Conservation (phyloP, 2,329 filamentous ascomycete species). For the Karstenula rhodostoma region DNA sequence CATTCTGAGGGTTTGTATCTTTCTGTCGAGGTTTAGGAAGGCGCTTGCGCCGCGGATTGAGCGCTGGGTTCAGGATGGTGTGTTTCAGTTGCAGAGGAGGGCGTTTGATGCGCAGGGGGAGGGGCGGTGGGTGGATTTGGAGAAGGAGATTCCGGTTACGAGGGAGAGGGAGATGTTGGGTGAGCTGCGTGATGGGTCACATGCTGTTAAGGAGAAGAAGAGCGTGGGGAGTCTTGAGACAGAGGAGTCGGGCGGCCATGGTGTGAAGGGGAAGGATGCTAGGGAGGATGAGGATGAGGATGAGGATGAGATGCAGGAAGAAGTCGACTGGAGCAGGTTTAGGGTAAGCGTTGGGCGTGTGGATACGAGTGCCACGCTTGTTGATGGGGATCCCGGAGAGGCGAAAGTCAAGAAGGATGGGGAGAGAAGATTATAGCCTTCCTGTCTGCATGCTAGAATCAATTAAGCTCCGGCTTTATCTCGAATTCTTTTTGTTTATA, state of each 20-base stretch:
- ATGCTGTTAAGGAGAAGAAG: not conserved
- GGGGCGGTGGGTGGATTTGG: conserved; percentile 23
- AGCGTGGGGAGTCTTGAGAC: not conserved
- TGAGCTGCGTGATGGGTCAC: conserved; percentile 10
- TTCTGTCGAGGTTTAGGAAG: conserved; percentile 20
- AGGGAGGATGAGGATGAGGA: too few species aligned
- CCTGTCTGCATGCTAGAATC: not conserved
- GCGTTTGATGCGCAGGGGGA: conserved; percentile 31
- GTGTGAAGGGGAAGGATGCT: not conserved
- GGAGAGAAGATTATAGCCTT: not conserved
- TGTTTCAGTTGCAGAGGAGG: conserved; percentile 36
- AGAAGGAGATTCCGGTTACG: conserved; percentile 29
- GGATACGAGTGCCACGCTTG: conserved; percentile 7
- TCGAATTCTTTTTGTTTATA: too few species aligned
- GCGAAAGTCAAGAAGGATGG: not conserved
- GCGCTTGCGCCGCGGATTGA: conserved; percentile 31
- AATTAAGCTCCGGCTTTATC: not conserved
- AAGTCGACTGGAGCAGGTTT: not conserved
- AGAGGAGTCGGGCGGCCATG: not conserved
- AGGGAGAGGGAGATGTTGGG: conserved; percentile 13
- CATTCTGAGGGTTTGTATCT: conserved; percentile 30
- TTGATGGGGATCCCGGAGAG: not conserved
- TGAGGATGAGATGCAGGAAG: not conserved
- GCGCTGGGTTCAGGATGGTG: conserved; percentile 37
- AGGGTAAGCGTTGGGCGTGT: conserved; percentile 9